A percentile compares a stretch with the other conserved stretches of the same genome.
Conservation (phyloP, 495 filamentous ascomycete genomes). For the Wilcoxina mikolae region DNA sequence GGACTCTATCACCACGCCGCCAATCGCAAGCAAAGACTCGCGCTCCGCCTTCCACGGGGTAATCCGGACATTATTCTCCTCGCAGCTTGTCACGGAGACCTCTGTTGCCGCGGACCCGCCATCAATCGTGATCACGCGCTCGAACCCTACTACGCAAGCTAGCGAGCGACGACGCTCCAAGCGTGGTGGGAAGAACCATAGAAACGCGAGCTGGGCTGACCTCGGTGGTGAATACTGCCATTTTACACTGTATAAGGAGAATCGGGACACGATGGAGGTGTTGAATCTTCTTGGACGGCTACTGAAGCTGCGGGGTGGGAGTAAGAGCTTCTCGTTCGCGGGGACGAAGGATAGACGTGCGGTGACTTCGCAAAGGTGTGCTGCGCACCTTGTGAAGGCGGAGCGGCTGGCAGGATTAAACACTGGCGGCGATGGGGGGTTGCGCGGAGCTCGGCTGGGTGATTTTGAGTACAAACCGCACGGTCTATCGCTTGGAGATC, state of each 20-base stretch:
- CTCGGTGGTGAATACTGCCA: slow-evolving; percentile 66
- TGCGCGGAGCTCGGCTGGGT: slow-evolving; percentile 52
- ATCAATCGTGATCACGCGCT: slow-evolving; percentile 44
- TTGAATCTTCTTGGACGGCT: slow-evolving; percentile 54
- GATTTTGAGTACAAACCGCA: slow-evolving; percentile 59
- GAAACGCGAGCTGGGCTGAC: slow-evolving; percentile 29
- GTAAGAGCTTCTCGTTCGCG: slow-evolving; percentile 63
- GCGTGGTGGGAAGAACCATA: slow-evolving; percentile 22
- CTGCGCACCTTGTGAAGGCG: slow-evolving; percentile 49
- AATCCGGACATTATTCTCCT: slow-evolving; percentile 53
- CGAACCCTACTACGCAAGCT: slow-evolving; percentile 26
- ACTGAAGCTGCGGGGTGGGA: slow-evolving; percentile 41
- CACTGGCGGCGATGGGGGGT: slow-evolving; percentile 20
- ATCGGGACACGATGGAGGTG: slow-evolving; percentile 94
- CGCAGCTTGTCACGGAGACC: slow-evolving; percentile 50
- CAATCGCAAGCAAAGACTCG: slow-evolving; percentile 42
- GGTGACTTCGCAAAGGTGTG: slow-evolving; percentile 73
- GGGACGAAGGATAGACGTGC: slow-evolving; percentile 90
- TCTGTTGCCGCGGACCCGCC: slow-evolving; percentile 35
- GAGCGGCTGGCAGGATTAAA: slow-evolving; percentile 51
- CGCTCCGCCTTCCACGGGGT: slow-evolving; percentile 47
- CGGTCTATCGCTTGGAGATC: slow-evolving; percentile 64
- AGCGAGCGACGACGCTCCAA: slow-evolving; percentile 16
- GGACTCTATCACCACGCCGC: slow-evolving; percentile 31
- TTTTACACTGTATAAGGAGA: slow-evolving; percentile 93